These are phyloP conservation scores for Backusella circina DNA, from an alignment of 192 early-diverging fungal genomes.

Conservation along the genomic window DNA sequence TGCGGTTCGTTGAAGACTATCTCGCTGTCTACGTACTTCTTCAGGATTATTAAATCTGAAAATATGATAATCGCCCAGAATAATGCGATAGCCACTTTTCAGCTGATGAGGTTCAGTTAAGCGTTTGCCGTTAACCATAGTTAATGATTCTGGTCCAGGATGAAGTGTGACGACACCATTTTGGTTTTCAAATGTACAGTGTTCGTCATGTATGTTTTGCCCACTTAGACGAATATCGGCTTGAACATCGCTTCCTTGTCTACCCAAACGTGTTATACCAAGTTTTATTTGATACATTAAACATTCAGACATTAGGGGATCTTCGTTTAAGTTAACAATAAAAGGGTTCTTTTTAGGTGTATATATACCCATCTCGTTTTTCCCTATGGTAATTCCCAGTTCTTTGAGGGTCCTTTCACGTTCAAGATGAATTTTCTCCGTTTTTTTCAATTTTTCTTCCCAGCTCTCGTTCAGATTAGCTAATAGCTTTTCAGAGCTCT, in stretches of 20 bases:
- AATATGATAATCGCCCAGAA: constrained; percentile 75
- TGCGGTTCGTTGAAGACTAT: constrained; percentile 26
- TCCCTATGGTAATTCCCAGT: constrained; percentile 59
- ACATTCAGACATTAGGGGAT: constrained; percentile 74
- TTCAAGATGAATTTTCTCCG: constrained; percentile 56
- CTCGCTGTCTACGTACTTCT: constrained; percentile 66
- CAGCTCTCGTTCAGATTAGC: constrained; percentile 68
- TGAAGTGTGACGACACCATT: constrained; percentile 55
- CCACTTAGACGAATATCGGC: constrained; percentile 50
- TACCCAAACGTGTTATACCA: constrained; percentile 59
- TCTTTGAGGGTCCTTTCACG: constrained; percentile 62
- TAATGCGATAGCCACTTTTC: constrained; percentile 71
- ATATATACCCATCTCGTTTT: constrained; percentile 55
- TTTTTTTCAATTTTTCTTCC: constrained; percentile 69
- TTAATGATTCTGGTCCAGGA: constrained; percentile 51
- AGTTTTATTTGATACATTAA: constrained; percentile 69
- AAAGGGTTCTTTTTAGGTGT: constrained; percentile 66
- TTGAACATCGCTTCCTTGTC: constrained; percentile 16
- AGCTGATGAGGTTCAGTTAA: constrained; percentile 51
- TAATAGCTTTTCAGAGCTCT: constrained; percentile 71
- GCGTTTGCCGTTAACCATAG: constrained; percentile 74
- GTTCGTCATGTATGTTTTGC: constrained; percentile 42
- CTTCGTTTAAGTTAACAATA: constrained; percentile 75
- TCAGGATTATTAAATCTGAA: constrained; percentile 82
- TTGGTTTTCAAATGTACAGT: constrained; percentile 66